phyloP scores from a whole-genome alignment of 495 filamentous ascomycete genomes.

The Copromyces sp. region DNA sequence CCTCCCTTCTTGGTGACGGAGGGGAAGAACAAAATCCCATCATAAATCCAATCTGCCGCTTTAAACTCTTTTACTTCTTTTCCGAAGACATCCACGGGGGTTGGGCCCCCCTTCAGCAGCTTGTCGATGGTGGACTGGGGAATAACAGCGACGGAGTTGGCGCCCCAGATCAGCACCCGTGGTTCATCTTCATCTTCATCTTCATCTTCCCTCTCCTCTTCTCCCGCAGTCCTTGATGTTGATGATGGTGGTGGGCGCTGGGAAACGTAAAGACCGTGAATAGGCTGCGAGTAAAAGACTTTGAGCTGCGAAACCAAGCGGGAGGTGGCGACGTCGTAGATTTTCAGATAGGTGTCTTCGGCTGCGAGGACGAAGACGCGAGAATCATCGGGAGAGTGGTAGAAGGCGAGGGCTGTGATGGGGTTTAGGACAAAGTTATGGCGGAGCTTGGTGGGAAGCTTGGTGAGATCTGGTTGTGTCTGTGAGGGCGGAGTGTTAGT shows the following conservation, averaged over 20 bases:
- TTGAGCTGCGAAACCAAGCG: constrained; percentile 27
- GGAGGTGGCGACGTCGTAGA: constrained; percentile 38
- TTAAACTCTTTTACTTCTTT: constrained; percentile 7
- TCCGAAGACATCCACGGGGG: not conserved
- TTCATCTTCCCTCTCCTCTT: no score
- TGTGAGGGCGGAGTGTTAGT: not conserved
- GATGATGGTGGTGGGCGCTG: not conserved
- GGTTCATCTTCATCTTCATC: not conserved
- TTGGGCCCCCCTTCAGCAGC: constrained; percentile 7
- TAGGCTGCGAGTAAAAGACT: constrained; percentile 52
- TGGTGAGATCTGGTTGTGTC: not conserved
- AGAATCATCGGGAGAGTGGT: constrained; percentile 1
- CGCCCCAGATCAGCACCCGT: constrained; percentile 48
- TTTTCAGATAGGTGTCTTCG: constrained; percentile 62
- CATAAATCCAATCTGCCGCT: constrained; percentile 75
- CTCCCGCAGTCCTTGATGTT: not conserved
- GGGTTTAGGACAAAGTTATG: constrained; percentile 37
- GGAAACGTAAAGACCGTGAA: constrained; percentile 55
- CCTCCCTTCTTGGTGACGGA: not conserved
- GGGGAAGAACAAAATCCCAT: constrained; percentile 44
- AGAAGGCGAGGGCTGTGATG: constrained; percentile 49
- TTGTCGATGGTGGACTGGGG: constrained; percentile 12
- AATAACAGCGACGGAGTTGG: constrained; percentile 25
- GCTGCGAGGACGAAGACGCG: constrained; percentile 51
- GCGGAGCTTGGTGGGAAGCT: constrained; percentile 13